Evolutionary conservation across 140 eudicot species (phyloP), one percentile per base, ranked within the genome.

Genomic region (Erigeron philadelphicus): DNA sequence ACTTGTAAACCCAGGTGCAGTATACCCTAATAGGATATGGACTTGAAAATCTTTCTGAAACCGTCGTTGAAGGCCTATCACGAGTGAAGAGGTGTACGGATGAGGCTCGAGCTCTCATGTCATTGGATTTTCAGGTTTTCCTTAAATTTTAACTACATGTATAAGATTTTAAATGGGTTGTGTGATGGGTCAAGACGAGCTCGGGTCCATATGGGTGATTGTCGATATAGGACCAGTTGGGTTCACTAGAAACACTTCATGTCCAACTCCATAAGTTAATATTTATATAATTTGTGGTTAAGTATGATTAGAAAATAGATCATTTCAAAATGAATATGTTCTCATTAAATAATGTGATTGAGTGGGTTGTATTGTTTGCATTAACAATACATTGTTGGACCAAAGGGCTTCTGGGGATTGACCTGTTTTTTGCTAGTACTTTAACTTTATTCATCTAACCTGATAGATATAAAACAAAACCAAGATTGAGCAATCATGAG

Each of bases 101-200:
- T 76, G 96, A 92, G 72, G 98, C 96, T 66, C 95, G 98, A 73
- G 98, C 96, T 59, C 93, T 92, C 11, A 88, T 92, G 98, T 88
- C 96, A 7, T 81, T 92, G 66, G 98, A 92, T 88, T 92, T 92
- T 73, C 98, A 92, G 96, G 98, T 92, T 69, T 65, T 42, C 6
- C 15, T 43, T 67, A 31, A 38, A 49, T 67, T 47, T 8, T 54
- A 63, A 70, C n/a, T 23, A 25, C 40, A 65, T 41, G 45, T 40
- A 59, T 58, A 66, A 70, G 74, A 21, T 56, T 23, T 42, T 9
- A 31, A 61, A 55, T 35, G 74, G 74, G 54, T 13, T 55, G 35
- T 42, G 43, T 69, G 43, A 35, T 41, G 6, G 62, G 61, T 52
- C 40, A 68, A 35, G 53, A 42, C 31, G 42, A 18, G 63, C 42